Base-by-base conservation (phyloP, 2,329 filamentous ascomycete species). In the Periconia sp. region DNA sequence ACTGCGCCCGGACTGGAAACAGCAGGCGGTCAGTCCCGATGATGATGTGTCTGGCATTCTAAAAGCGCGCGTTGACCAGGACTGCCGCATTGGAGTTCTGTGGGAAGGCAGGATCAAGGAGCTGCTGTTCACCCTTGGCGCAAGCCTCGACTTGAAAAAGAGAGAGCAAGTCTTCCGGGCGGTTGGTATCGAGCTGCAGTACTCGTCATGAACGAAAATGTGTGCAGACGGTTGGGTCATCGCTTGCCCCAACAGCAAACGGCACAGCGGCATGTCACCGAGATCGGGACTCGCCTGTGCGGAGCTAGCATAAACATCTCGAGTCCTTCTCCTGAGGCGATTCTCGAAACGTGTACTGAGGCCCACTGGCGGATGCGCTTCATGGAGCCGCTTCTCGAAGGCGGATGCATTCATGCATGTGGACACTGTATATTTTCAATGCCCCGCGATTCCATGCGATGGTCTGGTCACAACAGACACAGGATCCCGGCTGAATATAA, bases 91-190 rank as follows among this genome's bases (percentile, higher is more conserved):
- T 40, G 89, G 91, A 1, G 69, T 97, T 36, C 73, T 97, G 16
- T 99, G 94, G 92, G 92, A 97, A 68, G 92, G 92, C 2, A 81
- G 91, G 40, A 82, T 95, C 46, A 96, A 97, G 74, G 92, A 95
- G 55, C 75, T 99, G 46, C 79, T 99, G 43, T 95, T 97, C 67
- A 95, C 90, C 58, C 78, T 96, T 29, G 94, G 94, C 8, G 89
- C 90, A 43, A 89, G 85, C 36, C 83, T 99, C 41, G 91, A 95
- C 65, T 78, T 94, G 61, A 84, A 83, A 61, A 84, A 82, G 59
- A 77, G 84, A 52, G 88, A 92, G 65, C 86, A 88, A 61, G 86
- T 89, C 26, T 87, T 94, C 62, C 81, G 87, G 49, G 87, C 83
- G 4, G 76, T 94, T 43, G 89, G 89, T 10, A 70, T 94, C 42